phyloP scores from a whole-genome alignment of 306 rosid species.

The Oemleria cerasiformis region DNA sequence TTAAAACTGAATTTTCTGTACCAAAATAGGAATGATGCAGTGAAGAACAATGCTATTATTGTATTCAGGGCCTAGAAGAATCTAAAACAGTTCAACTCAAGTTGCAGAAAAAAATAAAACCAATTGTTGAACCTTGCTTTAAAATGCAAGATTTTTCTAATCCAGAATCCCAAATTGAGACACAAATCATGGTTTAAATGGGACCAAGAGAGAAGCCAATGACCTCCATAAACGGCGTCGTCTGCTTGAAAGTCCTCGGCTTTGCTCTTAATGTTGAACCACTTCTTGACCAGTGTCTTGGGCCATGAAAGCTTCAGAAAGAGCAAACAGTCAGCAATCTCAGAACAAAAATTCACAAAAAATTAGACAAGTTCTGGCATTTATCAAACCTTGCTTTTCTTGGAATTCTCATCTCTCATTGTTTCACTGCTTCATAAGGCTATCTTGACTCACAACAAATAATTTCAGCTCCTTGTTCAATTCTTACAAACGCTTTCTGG shows the following conservation, averaged over 20 bases:
- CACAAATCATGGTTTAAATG: conserved; percentile 32
- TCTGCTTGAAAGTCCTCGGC: conserved; percentile 87
- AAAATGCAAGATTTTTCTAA: conserved; percentile 27
- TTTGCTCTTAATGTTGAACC: conserved; percentile 95
- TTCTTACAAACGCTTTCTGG: conserved; percentile 17
- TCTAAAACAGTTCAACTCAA: conserved; percentile 2
- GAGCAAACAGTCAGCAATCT: conserved; percentile 34
- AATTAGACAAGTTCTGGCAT: conserved; percentile 23
- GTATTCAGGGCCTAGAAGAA: conserved; percentile 19
- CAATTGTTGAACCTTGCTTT: conserved; percentile 5
- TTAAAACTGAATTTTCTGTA: conserved; percentile 23
- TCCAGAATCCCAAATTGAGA: conserved; percentile 26
- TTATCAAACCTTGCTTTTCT: conserved; percentile 93
- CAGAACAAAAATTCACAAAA: conserved; percentile 24
- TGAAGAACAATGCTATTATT: conserved; percentile 27
- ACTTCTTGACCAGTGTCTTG: conserved; percentile 89
- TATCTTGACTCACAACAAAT: conserved; percentile 24
- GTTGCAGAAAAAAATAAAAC: conserved; percentile 28
- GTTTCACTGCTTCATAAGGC: conserved; percentile 77
- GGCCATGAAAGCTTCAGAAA: conserved; percentile 94
- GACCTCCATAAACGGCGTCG: conserved; percentile 68
- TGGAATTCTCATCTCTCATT: conserved; percentile 96
- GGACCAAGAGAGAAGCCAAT: conserved; percentile 22
- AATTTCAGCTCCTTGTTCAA: conserved; percentile 12
- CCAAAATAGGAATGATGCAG: conserved; percentile 27